Evolutionary conservation across 192 early-diverging fungal species (phyloP).

Genomic region (Chytriomyces sp.): DNA sequence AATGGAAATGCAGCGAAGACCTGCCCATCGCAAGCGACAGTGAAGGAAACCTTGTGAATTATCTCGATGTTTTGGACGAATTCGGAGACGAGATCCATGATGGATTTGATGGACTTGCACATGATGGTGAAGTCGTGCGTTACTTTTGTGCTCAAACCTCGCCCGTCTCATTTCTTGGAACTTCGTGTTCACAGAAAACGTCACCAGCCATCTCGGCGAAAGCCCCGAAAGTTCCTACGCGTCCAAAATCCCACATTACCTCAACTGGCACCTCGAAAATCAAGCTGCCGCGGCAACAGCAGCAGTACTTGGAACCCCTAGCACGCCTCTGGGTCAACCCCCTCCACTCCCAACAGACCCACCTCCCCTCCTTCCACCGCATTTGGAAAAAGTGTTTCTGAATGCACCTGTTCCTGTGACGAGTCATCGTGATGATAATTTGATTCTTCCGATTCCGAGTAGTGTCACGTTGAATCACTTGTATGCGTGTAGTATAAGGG

Average conservation of each 20-base stretch:
- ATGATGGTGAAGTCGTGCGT: conserved; percentile 13
- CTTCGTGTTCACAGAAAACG: conserved; percentile 1
- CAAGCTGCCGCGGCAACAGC: conserved; percentile 12
- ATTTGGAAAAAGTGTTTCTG: conserved; percentile 89
- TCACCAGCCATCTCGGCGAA: conserved; percentile 45
- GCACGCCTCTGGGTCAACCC: conserved; percentile 21
- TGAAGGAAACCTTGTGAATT: conserved; percentile 96
- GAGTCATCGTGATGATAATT: conserved; percentile 76
- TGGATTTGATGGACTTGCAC: conserved; percentile 50
- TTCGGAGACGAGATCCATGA: conserved; percentile 65
- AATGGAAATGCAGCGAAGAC: conserved; percentile 95
- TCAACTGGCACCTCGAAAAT: conserved; percentile 39
- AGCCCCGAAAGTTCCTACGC: conserved; percentile 72
- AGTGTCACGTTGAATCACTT: conserved; percentile 95
- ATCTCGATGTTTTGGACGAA: conserved; percentile 82
- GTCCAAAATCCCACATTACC: conserved; percentile 61
- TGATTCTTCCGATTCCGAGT: conserved; percentile 85
- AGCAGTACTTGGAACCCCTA: background rate
- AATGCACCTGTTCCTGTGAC: conserved; percentile 94
- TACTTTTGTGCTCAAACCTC: background rate
- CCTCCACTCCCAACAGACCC: conserved; percentile 59
- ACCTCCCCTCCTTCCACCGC: conserved; percentile 83
- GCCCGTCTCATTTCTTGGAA: background rate
- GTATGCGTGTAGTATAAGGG: conserved; percentile 93
- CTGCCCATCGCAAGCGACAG: conserved; percentile 88